Percentiles rank a stretch among this genome's conserved stretches.
These are phyloP conservation scores for Lithospermum erythrorhizon DNA, from an alignment of 257 asterid species.

Conservation along the genomic window DNA sequence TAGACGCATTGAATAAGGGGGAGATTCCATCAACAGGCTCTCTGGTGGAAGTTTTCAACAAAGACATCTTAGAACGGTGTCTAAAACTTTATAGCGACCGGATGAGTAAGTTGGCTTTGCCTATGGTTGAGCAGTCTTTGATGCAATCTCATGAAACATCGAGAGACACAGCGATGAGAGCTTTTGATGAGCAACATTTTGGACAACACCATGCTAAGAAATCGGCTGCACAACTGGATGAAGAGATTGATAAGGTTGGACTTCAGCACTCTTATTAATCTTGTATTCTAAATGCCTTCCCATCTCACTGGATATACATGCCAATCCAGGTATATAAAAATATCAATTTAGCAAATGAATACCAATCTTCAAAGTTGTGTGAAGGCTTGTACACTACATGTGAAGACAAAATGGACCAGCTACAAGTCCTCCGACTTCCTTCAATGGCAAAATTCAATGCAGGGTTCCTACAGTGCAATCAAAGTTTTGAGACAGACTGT, in stretches of 20 bases:
- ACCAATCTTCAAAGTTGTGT: slow-evolving; percentile 75
- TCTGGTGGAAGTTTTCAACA: slow-evolving; percentile 90
- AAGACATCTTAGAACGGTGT: slow-evolving; percentile 71
- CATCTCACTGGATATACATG: slow-evolving; percentile 18
- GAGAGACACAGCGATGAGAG: slow-evolving; percentile 46
- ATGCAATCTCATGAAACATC: slow-evolving; percentile 50
- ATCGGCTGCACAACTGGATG: slow-evolving; percentile 70
- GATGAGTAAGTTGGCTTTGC: slow-evolving; percentile 46
- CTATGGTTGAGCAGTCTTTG: slow-evolving; percentile 52
- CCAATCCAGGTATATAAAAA: slow-evolving; percentile 51
- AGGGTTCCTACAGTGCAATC: slow-evolving; percentile 88
- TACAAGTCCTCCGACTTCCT: slow-evolving; percentile 90
- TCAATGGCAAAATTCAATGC: slow-evolving; percentile 97
- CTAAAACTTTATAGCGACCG: slow-evolving; percentile 47
- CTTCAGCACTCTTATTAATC: slow-evolving; percentile 3
- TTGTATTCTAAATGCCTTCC: background rate
- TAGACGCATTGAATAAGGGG: slow-evolving; percentile 93
- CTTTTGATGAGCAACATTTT: slow-evolving; percentile 88
- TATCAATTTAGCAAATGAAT: slow-evolving; percentile 57
- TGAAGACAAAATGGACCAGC: slow-evolving; percentile 95
- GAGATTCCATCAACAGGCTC: slow-evolving; percentile 98
- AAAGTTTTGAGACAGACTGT: slow-evolving; percentile 68
- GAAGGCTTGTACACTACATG: slow-evolving; percentile 69
- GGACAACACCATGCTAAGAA: slow-evolving; percentile 89
- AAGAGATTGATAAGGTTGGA: slow-evolving; percentile 64